These are phyloP conservation scores for Leccinum huronense DNA, from an alignment of 1,284 basidiomycete genomes.

Conservation along the genomic window DNA sequence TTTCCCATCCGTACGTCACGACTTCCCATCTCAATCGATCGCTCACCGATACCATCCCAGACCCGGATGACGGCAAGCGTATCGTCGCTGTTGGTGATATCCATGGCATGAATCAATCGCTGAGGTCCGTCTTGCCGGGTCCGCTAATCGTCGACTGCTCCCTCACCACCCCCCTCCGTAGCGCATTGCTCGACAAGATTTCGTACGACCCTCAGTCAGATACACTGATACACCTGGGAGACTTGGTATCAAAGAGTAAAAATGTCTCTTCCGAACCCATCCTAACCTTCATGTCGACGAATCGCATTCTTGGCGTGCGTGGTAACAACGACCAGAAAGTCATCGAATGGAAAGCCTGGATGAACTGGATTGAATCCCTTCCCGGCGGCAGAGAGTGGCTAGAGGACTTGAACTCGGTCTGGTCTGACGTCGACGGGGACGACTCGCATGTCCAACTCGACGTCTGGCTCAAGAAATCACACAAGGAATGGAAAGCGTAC, in stretches of 20 bases:
- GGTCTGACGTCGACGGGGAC: constrained; percentile 38
- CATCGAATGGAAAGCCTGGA: constrained; percentile 84
- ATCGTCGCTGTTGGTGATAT: constrained; percentile 80
- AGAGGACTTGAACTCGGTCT: constrained; percentile 41
- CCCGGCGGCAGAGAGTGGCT: constrained; percentile 55
- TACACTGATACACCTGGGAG: constrained; percentile 76
- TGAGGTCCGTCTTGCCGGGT: constrained; percentile 52
- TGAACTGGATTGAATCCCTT: constrained; percentile 57
- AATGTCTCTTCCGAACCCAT: constrained; percentile 58
- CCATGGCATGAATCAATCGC: constrained; percentile 72
- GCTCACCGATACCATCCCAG: constrained; percentile 33
- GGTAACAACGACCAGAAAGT: constrained; percentile 91
- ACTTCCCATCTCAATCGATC: neutral
- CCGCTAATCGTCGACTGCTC: neutral
- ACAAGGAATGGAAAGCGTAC: constrained; percentile 50
- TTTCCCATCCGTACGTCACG: constrained; percentile 52
- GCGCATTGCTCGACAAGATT: constrained; percentile 60
- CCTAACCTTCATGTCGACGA: constrained; percentile 59
- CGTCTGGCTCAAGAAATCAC: constrained; percentile 23
- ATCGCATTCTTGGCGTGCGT: constrained; percentile 72
- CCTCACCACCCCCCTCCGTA: constrained; percentile 30
- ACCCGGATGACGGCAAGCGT: constrained; percentile 48
- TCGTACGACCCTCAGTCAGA: constrained; percentile 61
- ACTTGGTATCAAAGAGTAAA: constrained; percentile 66
- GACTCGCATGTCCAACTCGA: constrained; percentile 35